Evolutionary conservation across 345 rosid genomes (phyloP).

Genomic region (Citrus sp.): DNA sequence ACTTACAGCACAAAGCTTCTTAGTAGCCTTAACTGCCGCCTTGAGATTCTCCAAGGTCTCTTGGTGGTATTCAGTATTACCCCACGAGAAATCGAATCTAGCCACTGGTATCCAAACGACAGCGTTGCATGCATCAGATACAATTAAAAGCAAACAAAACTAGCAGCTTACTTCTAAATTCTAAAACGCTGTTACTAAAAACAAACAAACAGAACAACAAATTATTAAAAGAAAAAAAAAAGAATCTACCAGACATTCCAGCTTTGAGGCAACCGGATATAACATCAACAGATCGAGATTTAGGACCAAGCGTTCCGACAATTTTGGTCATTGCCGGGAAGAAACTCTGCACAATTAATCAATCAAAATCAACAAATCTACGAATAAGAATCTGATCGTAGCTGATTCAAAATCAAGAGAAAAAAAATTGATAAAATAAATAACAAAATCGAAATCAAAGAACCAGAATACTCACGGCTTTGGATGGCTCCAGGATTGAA

Average conservation of each 20-base stretch:
- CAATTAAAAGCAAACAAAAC: neutral
- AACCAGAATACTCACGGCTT: constrained; percentile 48
- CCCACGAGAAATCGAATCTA: constrained; percentile 92
- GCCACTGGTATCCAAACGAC: constrained; percentile 50
- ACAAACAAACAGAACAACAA: neutral
- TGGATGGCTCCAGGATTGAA: constrained; percentile 92
- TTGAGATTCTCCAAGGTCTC: constrained; percentile 80
- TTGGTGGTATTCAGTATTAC: constrained; percentile 71
- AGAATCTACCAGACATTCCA: constrained; percentile 75
- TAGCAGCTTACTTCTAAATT: neutral
- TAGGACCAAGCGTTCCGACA: constrained; percentile 89
- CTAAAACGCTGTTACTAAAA: neutral
- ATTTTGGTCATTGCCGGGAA: constrained; percentile 97
- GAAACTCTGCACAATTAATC: constrained; percentile 52
- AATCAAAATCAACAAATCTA: neutral
- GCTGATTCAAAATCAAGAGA: neutral
- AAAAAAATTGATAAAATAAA: neutral
- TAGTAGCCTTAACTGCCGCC: constrained; percentile 71
- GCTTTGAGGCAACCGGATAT: constrained; percentile 81
- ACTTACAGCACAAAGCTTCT: constrained; percentile 87
- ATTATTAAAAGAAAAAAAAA: neutral
- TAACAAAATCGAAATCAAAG: neutral
- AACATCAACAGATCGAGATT: constrained; percentile 70
- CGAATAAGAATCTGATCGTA: neutral
- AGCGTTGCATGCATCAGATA: neutral